Evolutionary conservation across 441 rosid genomes (phyloP).

Genomic region (Rhodomyrtus psidioides): DNA sequence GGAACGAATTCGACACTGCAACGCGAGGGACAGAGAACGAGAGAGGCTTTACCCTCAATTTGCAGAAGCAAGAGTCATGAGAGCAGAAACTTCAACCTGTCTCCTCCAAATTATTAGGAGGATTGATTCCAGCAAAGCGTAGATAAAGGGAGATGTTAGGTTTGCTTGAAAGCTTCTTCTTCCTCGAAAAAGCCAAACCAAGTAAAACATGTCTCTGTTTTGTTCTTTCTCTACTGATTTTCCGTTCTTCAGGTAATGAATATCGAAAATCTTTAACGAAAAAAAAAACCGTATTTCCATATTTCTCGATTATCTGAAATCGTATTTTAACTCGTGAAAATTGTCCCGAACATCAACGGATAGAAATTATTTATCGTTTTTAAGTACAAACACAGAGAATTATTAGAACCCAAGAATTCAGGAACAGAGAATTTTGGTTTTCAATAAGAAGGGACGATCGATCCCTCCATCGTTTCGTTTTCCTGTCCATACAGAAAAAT

Average conservation of each 20-base stretch:
- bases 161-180: conserved; percentile 37
- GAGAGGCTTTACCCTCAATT: conserved; percentile 18
- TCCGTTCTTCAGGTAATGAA: neutral
- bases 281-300: neutral
- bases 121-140: neutral
- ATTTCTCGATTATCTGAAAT: neutral
- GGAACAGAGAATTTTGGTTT: neutral
- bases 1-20: neutral
- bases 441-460: neutral
- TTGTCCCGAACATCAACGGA: neutral
- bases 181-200: conserved; percentile 10
- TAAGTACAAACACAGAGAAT: neutral
- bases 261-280: neutral
- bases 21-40: neutral
- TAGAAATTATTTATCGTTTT: neutral
- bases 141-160: conserved; percentile 1
- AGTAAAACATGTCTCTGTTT: neutral
- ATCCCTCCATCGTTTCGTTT: no score
- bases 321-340: neutral
- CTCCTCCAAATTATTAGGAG: neutral
- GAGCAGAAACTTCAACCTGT: neutral
- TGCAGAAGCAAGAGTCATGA: conserved; percentile 12
- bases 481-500: no score
- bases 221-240: neutral
- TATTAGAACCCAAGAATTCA: neutral